Conservation (phyloP, 768 basidiomycete species). For the Auricularia cornea region DNA sequence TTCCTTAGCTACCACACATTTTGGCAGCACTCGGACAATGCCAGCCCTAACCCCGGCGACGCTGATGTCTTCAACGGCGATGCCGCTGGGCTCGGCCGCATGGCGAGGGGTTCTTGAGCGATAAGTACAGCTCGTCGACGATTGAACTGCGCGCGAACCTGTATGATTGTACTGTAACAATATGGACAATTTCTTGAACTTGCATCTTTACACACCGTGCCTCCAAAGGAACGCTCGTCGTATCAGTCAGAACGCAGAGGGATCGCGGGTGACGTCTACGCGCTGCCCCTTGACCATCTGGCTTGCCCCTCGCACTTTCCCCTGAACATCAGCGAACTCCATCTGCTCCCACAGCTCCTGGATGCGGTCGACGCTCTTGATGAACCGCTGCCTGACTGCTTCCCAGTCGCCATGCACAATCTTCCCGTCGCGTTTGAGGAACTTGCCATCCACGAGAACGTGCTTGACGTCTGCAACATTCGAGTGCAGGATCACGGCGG, state of each 20-base stretch:
- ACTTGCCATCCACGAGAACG: background rate
- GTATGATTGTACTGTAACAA: no score
- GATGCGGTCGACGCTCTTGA: background rate
- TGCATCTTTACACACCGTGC: no score
- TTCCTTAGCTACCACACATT: constrained; percentile 10
- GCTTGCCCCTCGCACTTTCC: background rate
- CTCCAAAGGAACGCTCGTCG: no score
- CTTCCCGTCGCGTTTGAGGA: background rate
- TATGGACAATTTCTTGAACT: no score
- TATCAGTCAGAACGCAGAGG: no score
- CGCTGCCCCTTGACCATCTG: background rate
- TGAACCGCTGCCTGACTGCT: background rate
- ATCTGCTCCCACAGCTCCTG: background rate
- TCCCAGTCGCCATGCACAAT: background rate
- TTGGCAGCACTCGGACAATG: constrained; percentile 31
- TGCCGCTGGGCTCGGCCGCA: constrained; percentile 25
- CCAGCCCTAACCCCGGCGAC: constrained; percentile 49
- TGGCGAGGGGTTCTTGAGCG: background rate
- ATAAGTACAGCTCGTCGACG: no score
- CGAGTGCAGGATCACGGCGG: background rate
- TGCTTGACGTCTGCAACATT: background rate
- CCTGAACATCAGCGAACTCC: background rate
- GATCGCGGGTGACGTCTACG: background rate
- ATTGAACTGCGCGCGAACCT: no score
- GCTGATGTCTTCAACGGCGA: constrained; percentile 51